phyloP scores from a whole-genome alignment of 495 filamentous ascomycete genomes.

The Trypethelium eluteriae region DNA sequence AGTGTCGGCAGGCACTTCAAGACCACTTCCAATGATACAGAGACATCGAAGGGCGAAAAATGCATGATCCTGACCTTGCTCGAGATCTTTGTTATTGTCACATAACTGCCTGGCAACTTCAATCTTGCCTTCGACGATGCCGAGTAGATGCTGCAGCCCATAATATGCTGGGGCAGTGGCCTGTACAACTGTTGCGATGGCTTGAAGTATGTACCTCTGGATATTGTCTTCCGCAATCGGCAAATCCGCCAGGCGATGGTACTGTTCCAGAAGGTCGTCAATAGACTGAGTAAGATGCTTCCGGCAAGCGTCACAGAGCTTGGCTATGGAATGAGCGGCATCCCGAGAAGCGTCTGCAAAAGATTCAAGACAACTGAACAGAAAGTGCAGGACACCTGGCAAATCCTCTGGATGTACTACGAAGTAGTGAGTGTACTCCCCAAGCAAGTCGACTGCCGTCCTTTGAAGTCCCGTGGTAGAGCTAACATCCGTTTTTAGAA shows the following conservation, averaged over 20 bases:
- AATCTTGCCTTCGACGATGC: slow-evolving; percentile 60
- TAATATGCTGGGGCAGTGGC: slow-evolving; percentile 57
- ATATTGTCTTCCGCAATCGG: slow-evolving; percentile 57
- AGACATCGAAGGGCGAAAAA: slow-evolving; percentile 66
- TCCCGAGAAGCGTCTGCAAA: slow-evolving; percentile 58
- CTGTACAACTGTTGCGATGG: slow-evolving; percentile 78
- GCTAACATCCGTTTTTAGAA: not conserved
- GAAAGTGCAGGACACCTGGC: slow-evolving; percentile 67
- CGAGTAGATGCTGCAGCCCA: slow-evolving; percentile 53
- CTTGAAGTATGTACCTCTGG: slow-evolving; percentile 75
- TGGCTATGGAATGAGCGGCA: slow-evolving; percentile 65
- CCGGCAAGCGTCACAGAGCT: slow-evolving; percentile 75
- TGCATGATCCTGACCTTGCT: slow-evolving; percentile 46
- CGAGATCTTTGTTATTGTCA: slow-evolving; percentile 33
- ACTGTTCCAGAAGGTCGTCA: slow-evolving; percentile 68
- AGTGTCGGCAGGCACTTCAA: slow-evolving; percentile 63
- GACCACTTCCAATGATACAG: slow-evolving; percentile 66
- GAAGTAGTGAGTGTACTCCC: slow-evolving; percentile 75
- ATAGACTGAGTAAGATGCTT: slow-evolving; percentile 61
- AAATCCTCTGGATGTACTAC: slow-evolving; percentile 62
- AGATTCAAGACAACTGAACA: slow-evolving; percentile 68
- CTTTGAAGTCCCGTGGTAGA: not conserved
- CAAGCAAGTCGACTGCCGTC: slow-evolving; percentile 68
- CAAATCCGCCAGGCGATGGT: slow-evolving; percentile 54
- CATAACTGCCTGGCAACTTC: slow-evolving; percentile 35